Evolutionary conservation across 1,284 basidiomycete species (phyloP), one percentile per base, ranked within the genome.

Genomic region (Fomitopsis pinicola): DNA sequence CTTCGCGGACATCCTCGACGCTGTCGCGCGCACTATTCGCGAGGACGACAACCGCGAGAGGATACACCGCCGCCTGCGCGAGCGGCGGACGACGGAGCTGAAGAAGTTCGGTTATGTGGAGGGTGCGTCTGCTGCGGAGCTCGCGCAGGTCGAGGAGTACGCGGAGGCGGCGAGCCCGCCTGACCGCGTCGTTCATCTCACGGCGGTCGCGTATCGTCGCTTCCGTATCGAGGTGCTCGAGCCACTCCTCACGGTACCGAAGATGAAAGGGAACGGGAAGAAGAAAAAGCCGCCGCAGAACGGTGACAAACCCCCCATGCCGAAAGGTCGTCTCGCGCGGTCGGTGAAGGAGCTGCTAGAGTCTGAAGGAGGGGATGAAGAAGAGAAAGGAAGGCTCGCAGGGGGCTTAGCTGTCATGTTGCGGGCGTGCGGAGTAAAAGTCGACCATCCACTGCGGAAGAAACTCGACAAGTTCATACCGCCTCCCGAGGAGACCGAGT

Each of bases 181-280:
- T 19, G 87, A 89, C 67, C 83, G 88, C 56, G 76, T 91, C 64
- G 80, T 91, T 57, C 82, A 85, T 30, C 75, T 91, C 57, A 68
- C 78, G 17, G 80, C 88, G 42, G 76, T 90, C 46, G 89, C 87
- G 50, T 78, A 84, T 70, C 82, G 89, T 57, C 79, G 86, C 44
- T 91, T 91, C 69, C 80, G 89, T 67, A 82, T 80, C 52, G 88
- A 90, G 70, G 81, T 89, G 62, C 74, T 91, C 57, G 88, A 89
- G 62, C 86, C 86, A 30, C 72, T 91, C 48, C 73, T 91, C 50
- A 78, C 82, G n/a, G 80, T 83, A 42, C 88, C 88, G 19, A 87
- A 85, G 72, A 70, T 79, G 61, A 85, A 85, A 65, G 80, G 79
- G 42, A 78, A 73, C 63, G 71, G 70, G 50, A 84, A 82, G 69